Evolutionary conservation across 2,329 filamentous ascomycete genomes (phyloP).

Genomic region (Colletotrichum aenigma): DNA sequence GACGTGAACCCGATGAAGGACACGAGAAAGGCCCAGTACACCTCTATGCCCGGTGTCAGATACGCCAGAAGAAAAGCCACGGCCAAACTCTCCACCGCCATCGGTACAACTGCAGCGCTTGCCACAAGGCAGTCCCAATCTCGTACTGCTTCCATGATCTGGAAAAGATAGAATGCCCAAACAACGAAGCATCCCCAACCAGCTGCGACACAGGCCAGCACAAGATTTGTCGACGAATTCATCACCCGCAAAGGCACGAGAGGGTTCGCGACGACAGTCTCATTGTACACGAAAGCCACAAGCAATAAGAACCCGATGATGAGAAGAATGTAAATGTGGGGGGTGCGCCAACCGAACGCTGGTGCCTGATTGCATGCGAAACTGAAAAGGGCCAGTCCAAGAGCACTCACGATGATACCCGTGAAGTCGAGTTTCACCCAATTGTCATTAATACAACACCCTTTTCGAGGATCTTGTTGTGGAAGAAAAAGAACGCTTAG

Average conservation of each 20-base stretch:
- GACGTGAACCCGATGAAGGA: slow-evolving; percentile 46
- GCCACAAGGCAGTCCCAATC: slow-evolving; percentile 45
- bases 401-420: slow-evolving; percentile 41
- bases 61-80: slow-evolving; percentile 47
- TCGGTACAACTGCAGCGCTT: slow-evolving; percentile 47
- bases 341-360: slow-evolving; percentile 45
- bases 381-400: slow-evolving; percentile 50
- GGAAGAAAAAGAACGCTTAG: slow-evolving; percentile 16
- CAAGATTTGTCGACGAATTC: slow-evolving; percentile 54
- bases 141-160: slow-evolving; percentile 49
- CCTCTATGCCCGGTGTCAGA: slow-evolving; percentile 38
- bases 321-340: slow-evolving; percentile 45
- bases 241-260: slow-evolving; percentile 60
- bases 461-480: neutral
- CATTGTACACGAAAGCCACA: slow-evolving; percentile 30
- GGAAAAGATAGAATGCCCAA: slow-evolving; percentile 54
- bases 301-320: slow-evolving; percentile 35
- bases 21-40: slow-evolving; percentile 26
- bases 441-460: slow-evolving; percentile 29
- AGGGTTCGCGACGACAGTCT: slow-evolving; percentile 48
- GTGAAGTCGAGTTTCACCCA: slow-evolving; percentile 26
- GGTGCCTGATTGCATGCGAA: slow-evolving; percentile 55
- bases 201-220: slow-evolving; percentile 56
- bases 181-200: slow-evolving; percentile 60
- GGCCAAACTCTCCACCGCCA: slow-evolving; percentile 39